Evolutionary conservation across 768 basidiomycete genomes (phyloP).

Genomic region (Rhodotorula diobovata): DNA sequence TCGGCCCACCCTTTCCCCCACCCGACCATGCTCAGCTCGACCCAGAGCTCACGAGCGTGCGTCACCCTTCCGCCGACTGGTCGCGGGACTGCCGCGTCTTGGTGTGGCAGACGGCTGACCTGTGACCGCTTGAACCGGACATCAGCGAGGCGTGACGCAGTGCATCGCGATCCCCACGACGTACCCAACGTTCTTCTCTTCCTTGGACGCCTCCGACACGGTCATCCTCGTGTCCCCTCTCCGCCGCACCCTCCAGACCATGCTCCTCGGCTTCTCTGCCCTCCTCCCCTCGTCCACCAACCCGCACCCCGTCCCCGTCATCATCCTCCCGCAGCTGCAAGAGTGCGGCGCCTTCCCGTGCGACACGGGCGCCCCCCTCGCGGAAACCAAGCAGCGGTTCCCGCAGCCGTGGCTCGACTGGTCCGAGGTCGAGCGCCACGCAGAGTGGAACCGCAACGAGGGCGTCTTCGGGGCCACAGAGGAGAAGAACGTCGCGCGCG

Average conservation of each 20-base stretch:
- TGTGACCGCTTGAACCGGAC: too few relatives aligned
- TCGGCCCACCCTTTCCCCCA: constrained; percentile 26
- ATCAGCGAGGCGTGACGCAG: constrained; percentile 22
- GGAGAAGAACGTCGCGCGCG: constrained; percentile 28
- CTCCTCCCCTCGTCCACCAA: not conserved
- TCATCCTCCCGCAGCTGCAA: constrained; percentile 32
- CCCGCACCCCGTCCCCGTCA: constrained; percentile 1
- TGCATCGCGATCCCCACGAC: constrained; percentile 22
- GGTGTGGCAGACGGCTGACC: too few relatives aligned
- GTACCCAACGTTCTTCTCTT: constrained; percentile 26
- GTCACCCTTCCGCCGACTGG: not conserved
- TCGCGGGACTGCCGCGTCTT: too few relatives aligned
- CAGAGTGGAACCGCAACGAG: constrained; percentile 32
- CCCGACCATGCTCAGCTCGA: constrained; percentile 24
- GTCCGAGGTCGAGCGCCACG: constrained; percentile 10
- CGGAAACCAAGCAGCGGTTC: constrained; percentile 18
- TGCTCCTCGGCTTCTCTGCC: constrained; percentile 21
- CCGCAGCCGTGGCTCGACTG: constrained; percentile 30
- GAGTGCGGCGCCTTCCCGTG: constrained; percentile 30
- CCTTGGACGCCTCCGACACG: constrained; percentile 16
- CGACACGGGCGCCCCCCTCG: constrained; percentile 23
- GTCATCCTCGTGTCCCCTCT: constrained; percentile 36
- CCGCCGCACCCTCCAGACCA: constrained; percentile 34
- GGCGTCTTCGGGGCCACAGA: constrained; percentile 25
- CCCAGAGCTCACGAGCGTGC: constrained; percentile 22